These are phyloP conservation scores for Zasmidium cellare DNA, from an alignment of 2,329 filamentous ascomycete species.

Conservation along the genomic window DNA sequence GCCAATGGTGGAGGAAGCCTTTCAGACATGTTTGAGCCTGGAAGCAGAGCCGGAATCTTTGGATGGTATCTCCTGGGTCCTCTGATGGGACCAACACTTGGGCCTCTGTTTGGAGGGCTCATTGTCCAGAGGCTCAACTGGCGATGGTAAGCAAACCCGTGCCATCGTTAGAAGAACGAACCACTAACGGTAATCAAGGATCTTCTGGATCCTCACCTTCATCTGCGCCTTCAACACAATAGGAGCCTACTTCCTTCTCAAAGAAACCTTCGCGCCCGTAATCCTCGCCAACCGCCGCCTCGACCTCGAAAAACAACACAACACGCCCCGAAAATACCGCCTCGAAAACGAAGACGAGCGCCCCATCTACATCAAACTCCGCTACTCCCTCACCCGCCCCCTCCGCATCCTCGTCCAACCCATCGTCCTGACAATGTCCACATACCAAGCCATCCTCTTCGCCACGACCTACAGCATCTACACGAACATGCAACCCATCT, in stretches of 20 bases:
- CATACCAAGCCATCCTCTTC: slow-evolving; percentile 50
- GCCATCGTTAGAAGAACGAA: neutral
- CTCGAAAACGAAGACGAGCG: slow-evolving; percentile 45
- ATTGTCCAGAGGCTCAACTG: slow-evolving; percentile 10
- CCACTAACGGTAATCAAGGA: slow-evolving; percentile 28
- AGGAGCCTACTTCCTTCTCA: slow-evolving; percentile 44
- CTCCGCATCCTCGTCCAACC: slow-evolving; percentile 47
- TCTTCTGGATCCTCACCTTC: slow-evolving; percentile 50
- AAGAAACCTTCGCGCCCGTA: slow-evolving; percentile 47
- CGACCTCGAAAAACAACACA: slow-evolving; percentile 35
- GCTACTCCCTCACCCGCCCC: slow-evolving; percentile 41
- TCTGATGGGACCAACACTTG: slow-evolving; percentile 42
- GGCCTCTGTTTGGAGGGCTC: slow-evolving; percentile 42
- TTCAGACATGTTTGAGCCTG: slow-evolving; percentile 52
- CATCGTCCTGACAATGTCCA: slow-evolving; percentile 47
- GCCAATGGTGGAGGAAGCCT: slow-evolving; percentile 55
- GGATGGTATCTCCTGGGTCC: slow-evolving; percentile 49
- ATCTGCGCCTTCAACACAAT: slow-evolving; percentile 44
- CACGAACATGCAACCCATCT: slow-evolving; percentile 51
- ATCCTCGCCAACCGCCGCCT: slow-evolving; percentile 40
- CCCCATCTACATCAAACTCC: slow-evolving; percentile 39
- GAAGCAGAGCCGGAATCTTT: slow-evolving; percentile 47
- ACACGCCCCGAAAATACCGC: slow-evolving; percentile 41
- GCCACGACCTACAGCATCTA: slow-evolving; percentile 51
- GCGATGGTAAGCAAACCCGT: slow-evolving; percentile 1